Evolutionary conservation across 371 early-diverging fungal species (phyloP).

Genomic region (Saksenaea vasiformis): DNA sequence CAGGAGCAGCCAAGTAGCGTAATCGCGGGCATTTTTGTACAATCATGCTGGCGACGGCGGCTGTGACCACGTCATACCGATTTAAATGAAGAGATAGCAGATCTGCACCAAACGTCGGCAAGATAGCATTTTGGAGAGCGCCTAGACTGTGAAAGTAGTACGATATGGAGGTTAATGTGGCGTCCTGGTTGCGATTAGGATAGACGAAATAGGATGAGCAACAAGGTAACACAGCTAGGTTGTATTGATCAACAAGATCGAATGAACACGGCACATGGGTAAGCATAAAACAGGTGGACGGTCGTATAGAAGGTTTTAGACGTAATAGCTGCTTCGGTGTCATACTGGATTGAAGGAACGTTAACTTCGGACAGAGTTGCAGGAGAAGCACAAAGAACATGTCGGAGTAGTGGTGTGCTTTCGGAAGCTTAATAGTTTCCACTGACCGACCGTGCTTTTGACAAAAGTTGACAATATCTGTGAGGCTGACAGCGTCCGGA

Average conservation of each 20-base stretch:
- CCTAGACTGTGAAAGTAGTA: conserved; percentile 51
- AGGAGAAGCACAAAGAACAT: conserved; percentile 23
- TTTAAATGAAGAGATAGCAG: conserved; percentile 40
- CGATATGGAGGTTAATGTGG: conserved; percentile 38
- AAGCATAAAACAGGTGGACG: conserved; percentile 34
- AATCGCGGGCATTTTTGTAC: conserved; percentile 41
- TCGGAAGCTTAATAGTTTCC: conserved; percentile 41
- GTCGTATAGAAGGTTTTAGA: conserved; percentile 5
- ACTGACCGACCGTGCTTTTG: conserved; percentile 35
- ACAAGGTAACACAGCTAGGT: conserved; percentile 23
- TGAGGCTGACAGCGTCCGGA: conserved; percentile 25
- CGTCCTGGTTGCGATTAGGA: conserved; percentile 19
- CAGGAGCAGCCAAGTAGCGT: conserved; percentile 37
- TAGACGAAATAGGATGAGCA: conserved; percentile 43
- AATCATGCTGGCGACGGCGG: conserved; percentile 35
- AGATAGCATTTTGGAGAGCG: conserved; percentile 43
- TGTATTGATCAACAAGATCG: conserved; percentile 10
- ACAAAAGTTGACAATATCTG: conserved; percentile 35
- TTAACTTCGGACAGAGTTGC: conserved; percentile 30
- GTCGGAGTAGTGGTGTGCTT: conserved; percentile 27
- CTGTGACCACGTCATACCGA: conserved; percentile 40
- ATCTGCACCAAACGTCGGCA: conserved; percentile 49
- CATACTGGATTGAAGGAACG: conserved; percentile 36
- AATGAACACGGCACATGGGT: conserved; percentile 27
- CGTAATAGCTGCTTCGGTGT: conserved; percentile 23